Conservation (phyloP, 495 filamentous ascomycete species). For the Trichoderma virens region DNA sequence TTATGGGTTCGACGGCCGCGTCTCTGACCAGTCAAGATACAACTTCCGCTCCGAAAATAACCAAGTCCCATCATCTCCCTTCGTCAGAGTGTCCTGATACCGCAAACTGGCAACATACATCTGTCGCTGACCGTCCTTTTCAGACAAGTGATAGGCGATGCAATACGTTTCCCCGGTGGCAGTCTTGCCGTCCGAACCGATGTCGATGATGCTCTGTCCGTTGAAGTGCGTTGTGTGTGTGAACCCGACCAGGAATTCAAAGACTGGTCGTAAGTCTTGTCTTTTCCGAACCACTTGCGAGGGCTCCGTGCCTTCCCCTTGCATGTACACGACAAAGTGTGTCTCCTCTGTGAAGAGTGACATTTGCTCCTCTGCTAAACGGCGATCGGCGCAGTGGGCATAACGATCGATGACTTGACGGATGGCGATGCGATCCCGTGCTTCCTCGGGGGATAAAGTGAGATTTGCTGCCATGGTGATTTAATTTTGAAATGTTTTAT, state of each 20-base stretch:
- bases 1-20: neutral
- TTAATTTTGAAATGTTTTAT: neutral
- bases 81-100: neutral
- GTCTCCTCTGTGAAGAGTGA: neutral
- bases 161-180: neutral
- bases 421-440: neutral
- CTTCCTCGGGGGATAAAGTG: neutral
- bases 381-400: neutral
- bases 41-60: neutral
- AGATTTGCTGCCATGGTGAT: neutral
- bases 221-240: neutral
- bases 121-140: neutral
- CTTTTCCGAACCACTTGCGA: neutral
- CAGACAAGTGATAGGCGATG: neutral
- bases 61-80: neutral
- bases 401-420: neutral
- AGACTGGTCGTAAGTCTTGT: neutral
- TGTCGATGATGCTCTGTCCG: conserved; percentile 1
- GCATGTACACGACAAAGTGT: neutral
- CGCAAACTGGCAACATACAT: neutral
- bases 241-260: neutral
- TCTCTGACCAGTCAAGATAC: neutral
- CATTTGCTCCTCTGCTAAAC: neutral
- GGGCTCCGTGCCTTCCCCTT: neutral
- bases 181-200: neutral